These are phyloP conservation scores for Diphasiastrum complanatum DNA, from an alignment of 83 land plant species.

Conservation along the genomic window DNA sequence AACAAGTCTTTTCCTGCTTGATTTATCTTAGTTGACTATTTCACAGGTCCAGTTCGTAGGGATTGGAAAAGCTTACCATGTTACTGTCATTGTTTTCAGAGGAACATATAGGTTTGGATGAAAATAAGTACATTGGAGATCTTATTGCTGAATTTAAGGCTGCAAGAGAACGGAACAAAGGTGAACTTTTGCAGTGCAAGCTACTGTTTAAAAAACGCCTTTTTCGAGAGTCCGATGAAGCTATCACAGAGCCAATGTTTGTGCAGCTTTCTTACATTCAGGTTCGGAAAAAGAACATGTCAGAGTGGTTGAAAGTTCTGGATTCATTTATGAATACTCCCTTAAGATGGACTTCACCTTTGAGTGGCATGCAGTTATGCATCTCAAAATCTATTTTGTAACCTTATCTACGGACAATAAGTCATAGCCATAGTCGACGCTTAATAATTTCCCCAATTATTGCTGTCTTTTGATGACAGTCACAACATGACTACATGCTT, in stretches of 20 bases:
- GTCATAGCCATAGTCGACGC: too few species aligned
- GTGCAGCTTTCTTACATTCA: slow-evolving; percentile 93
- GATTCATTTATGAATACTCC: too few species aligned
- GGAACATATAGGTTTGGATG: slow-evolving; percentile 90
- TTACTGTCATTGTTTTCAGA: slow-evolving; percentile 37
- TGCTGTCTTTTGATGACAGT: slow-evolving; percentile 31
- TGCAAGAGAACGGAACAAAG: slow-evolving; percentile 82
- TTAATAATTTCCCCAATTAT: neutral
- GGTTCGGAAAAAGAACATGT: slow-evolving; percentile 31
- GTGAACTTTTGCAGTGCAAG: slow-evolving; percentile 89
- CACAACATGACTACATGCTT: slow-evolving; percentile 92
- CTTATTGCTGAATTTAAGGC: slow-evolving; percentile 85
- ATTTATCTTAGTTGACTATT: too few species aligned
- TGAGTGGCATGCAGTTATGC: too few species aligned
- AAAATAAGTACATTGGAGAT: slow-evolving; percentile 93
- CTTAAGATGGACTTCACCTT: too few species aligned
- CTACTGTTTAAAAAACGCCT: slow-evolving; percentile 85
- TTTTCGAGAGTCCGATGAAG: slow-evolving; percentile 96
- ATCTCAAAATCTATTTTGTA: too few species aligned
- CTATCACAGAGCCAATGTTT: slow-evolving; percentile 93
- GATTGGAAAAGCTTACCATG: neutral
- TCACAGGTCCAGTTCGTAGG: neutral
- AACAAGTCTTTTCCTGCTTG: too few species aligned
- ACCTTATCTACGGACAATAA: too few species aligned
- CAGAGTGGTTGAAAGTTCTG: too few species aligned